Evolutionary conservation across 1,284 basidiomycete genomes (phyloP).

Genomic region (Earliella scabrosa): DNA sequence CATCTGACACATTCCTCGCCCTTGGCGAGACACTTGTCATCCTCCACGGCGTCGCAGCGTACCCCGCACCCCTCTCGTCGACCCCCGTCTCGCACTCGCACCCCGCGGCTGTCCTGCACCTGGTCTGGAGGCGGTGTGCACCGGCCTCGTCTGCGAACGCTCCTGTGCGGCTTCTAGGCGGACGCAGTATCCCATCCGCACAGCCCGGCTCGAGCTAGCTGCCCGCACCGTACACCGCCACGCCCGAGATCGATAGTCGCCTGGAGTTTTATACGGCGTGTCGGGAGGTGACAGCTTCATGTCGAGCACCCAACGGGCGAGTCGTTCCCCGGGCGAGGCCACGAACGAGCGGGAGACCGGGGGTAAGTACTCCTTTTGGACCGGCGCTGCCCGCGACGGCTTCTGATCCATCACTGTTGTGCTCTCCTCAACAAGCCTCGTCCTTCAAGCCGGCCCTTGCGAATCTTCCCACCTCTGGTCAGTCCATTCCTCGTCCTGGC

Average conservation of each 20-base stretch:
- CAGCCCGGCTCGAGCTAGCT: conserved; percentile 5
- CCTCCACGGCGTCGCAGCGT: no score
- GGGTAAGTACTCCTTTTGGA: conserved; percentile 17
- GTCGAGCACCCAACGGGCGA: conserved; percentile 22
- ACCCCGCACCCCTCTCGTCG: no score
- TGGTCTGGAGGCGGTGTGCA: no score
- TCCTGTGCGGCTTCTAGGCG: neutral
- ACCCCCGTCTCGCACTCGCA: no score
- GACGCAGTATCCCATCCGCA: neutral
- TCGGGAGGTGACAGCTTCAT: conserved; percentile 19
- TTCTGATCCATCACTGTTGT: conserved; percentile 24
- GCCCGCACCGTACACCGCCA: conserved; percentile 22
- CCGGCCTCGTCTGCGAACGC: neutral
- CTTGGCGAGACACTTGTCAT: neutral
- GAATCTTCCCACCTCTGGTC: conserved; percentile 24
- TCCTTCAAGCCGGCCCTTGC: conserved; percentile 10
- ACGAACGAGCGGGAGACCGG: conserved; percentile 20
- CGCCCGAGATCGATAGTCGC: conserved; percentile 16
- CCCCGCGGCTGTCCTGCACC: no score
- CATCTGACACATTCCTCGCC: conserved; percentile 7
- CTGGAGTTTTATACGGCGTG: conserved; percentile 23
- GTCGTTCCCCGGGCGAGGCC: conserved; percentile 19
- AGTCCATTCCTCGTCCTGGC: neutral
- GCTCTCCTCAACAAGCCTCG: conserved; percentile 14
- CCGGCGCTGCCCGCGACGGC: conserved; percentile 9